Conservation (phyloP, 805 yeast species). For the Candida maesae region DNA sequence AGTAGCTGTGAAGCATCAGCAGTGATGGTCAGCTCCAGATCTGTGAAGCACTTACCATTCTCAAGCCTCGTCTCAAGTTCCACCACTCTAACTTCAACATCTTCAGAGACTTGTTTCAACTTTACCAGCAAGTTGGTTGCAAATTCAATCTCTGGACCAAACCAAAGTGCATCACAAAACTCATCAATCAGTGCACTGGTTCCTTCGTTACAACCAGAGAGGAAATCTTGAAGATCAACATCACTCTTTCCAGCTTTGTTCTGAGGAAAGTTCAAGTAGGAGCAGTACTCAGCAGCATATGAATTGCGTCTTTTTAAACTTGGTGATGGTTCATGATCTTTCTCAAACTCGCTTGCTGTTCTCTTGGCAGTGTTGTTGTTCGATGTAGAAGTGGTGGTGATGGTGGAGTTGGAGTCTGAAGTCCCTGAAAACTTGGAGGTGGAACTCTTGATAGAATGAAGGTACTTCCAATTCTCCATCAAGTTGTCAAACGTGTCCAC, state of each 20-base stretch:
- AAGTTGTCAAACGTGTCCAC: slow-evolving; percentile 11
- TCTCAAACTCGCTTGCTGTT: not conserved
- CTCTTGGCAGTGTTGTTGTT: slow-evolving; percentile 1
- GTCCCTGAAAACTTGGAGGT: too few species aligned
- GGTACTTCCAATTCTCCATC: slow-evolving; percentile 33
- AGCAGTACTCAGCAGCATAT: not conserved
- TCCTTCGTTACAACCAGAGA: not conserved
- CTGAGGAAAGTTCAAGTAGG: not conserved
- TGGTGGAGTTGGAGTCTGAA: too few species aligned
- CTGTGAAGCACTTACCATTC: not conserved
- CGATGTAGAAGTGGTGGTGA: too few species aligned
- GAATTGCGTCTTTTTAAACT: slow-evolving; percentile 5
- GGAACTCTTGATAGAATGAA: slow-evolving; percentile 21
- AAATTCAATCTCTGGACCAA: not conserved
- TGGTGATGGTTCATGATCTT: not conserved
- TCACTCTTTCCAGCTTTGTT: not conserved
- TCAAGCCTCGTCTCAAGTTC: slow-evolving; percentile 17
- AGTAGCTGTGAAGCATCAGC: not conserved
- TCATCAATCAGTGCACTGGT: not conserved
- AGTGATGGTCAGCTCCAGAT: not conserved
- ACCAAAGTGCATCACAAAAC: not conserved
- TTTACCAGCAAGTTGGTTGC: not conserved
- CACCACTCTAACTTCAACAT: slow-evolving; percentile 14
- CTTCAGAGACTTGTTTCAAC: slow-evolving; percentile 4
- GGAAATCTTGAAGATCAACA: not conserved